Evolutionary conservation across 139 green algal genomes (phyloP).

Genomic region (Chlorella sp.): DNA sequence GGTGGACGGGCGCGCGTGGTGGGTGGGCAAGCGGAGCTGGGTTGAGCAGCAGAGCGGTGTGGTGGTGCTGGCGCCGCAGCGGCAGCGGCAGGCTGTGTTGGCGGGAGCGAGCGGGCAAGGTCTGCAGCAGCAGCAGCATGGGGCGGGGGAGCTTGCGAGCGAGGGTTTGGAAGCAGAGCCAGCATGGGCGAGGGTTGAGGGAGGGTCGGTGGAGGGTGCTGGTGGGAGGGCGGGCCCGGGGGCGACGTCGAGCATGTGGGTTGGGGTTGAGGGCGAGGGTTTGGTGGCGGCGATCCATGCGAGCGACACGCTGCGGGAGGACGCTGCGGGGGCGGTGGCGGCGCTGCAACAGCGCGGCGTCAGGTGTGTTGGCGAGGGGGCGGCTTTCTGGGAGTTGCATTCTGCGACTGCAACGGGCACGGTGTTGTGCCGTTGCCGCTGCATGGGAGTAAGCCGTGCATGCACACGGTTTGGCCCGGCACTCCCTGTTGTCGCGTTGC

Average conservation of each 20-base stretch:
- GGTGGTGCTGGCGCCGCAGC: conserved; percentile 6
- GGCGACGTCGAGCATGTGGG: conserved; percentile 41
- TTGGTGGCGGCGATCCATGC: conserved; percentile 60
- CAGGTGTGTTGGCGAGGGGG: no score
- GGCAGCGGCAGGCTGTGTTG: not conserved
- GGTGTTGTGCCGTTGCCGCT: no score
- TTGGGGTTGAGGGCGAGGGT: conserved; percentile 51
- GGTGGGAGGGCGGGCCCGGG: conserved; percentile 25
- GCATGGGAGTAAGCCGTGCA: no score
- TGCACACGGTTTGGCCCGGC: no score
- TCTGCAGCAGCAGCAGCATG: no score
- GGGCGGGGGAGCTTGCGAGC: no score
- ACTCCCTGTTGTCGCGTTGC: no score
- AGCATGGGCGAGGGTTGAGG: no score
- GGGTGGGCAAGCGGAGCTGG: not conserved
- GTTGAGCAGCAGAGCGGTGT: not conserved
- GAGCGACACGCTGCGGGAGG: conserved; percentile 59
- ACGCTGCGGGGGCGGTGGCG: conserved; percentile 50
- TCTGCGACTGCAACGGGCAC: no score
- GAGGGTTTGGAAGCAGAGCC: no score
- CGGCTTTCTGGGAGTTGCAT: no score
- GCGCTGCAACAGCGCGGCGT: conserved; percentile 55
- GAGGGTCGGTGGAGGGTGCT: no score
- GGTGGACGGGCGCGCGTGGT: not conserved
- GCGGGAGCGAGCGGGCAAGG: conserved; percentile 22